These are phyloP conservation scores for Salix arbutifolia DNA, from an alignment of 345 rosid genomes.

Conservation along the genomic window DNA sequence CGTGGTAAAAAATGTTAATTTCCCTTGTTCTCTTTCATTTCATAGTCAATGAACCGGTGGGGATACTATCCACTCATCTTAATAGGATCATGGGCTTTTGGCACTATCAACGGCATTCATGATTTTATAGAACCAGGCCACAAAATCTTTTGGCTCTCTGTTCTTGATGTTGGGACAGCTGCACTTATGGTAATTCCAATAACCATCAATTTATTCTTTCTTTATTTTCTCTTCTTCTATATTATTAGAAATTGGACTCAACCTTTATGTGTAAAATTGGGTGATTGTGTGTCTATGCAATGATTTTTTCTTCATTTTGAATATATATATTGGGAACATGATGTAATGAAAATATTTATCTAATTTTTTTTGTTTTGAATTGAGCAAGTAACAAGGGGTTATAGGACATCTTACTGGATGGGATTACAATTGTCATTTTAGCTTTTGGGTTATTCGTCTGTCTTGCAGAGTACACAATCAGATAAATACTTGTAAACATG, in stretches of 20 bases:
- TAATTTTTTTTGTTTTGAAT: no score
- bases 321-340: background rate
- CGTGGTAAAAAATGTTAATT: background rate
- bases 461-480: no score
- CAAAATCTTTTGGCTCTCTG: constrained; percentile 83
- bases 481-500: no score
- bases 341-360: background rate
- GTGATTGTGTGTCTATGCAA: background rate
- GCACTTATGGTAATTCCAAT: constrained; percentile 66
- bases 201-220: constrained; percentile 9
- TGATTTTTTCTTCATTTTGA: constrained; percentile 10
- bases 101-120: constrained; percentile 80
- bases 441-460: no score
- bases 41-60: constrained; percentile 82
- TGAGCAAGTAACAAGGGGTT: no score
- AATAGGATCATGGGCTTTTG: constrained; percentile 94
- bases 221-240: background rate
- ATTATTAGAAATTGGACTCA: background rate
- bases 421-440: no score
- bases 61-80: constrained; percentile 93
- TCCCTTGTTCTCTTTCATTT: constrained; percentile 7
- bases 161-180: constrained; percentile 91
- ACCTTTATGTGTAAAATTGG: background rate
- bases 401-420: no score
- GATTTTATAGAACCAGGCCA: constrained; percentile 81